Evolutionary conservation across 2,329 filamentous ascomycete genomes (phyloP).

Genomic region (Microdochium nivale): DNA sequence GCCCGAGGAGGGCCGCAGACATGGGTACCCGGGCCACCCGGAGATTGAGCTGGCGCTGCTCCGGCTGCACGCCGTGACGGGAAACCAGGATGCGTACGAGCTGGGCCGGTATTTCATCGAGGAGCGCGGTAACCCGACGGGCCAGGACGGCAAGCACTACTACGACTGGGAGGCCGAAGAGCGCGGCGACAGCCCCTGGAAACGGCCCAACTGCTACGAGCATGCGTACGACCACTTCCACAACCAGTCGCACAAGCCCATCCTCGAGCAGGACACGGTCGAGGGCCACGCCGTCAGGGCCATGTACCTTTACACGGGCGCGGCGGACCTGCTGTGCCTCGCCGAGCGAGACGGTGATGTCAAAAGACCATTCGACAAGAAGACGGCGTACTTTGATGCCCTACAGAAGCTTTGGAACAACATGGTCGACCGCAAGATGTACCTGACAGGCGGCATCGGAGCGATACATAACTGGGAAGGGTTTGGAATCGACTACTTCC

Average conservation of each 20-base stretch:
- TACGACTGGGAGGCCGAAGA: slow-evolving; percentile 44
- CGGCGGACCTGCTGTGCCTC: slow-evolving; percentile 42
- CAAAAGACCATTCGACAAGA: slow-evolving; percentile 10
- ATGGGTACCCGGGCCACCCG: slow-evolving; percentile 53
- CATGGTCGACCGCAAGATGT: slow-evolving; percentile 55
- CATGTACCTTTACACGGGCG: slow-evolving; percentile 51
- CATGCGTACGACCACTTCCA: slow-evolving; percentile 35
- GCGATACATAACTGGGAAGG: slow-evolving; percentile 50
- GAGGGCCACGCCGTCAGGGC: slow-evolving; percentile 53
- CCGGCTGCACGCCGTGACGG: slow-evolving; percentile 25
- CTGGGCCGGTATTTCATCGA: slow-evolving; percentile 48
- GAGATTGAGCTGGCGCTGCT: slow-evolving; percentile 39
- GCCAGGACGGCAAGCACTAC: slow-evolving; percentile 39
- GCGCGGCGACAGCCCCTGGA: slow-evolving; percentile 39
- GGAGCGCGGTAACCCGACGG: slow-evolving; percentile 45
- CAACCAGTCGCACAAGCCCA: slow-evolving; percentile 46
- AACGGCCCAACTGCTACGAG: slow-evolving; percentile 37
- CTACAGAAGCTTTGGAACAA: slow-evolving; percentile 46
- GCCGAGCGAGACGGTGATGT: slow-evolving; percentile 13
- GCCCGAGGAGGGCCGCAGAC: slow-evolving; percentile 34
- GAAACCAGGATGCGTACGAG: slow-evolving; percentile 25
- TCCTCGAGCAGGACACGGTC: slow-evolving; percentile 42
- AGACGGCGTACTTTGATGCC: slow-evolving; percentile 24
- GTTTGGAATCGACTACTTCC: slow-evolving; percentile 49
- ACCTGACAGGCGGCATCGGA: slow-evolving; percentile 52